phyloP scores from a whole-genome alignment of 768 basidiomycete genomes.

The Jaapia argillacea region DNA sequence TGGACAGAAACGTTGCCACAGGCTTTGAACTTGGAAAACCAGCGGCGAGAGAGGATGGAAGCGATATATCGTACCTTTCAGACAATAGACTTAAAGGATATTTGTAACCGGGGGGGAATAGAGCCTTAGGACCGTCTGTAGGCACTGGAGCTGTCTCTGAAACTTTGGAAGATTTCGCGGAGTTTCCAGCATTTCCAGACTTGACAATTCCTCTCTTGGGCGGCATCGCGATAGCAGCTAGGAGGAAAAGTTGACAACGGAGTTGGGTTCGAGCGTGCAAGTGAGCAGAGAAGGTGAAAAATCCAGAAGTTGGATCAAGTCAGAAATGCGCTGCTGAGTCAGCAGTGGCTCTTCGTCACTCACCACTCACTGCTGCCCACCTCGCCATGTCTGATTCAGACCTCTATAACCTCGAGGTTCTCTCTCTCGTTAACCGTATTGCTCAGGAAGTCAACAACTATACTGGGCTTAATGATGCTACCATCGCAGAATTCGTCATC shows the following conservation, averaged over 20 bases:
- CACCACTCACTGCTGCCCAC: constrained; percentile 2
- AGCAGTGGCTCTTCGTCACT: background rate
- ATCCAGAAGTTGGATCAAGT: background rate
- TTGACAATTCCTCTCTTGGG: constrained; percentile 72
- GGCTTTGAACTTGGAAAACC: too few species aligned
- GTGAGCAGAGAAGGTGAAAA: background rate
- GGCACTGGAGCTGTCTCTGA: constrained; percentile 13
- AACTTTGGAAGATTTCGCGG: constrained; percentile 39
- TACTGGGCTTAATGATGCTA: constrained; percentile 78
- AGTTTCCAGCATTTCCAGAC: constrained; percentile 87
- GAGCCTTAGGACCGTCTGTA: constrained; percentile 33
- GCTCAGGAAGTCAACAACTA: constrained; percentile 91
- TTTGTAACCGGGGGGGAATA: constrained; percentile 83
- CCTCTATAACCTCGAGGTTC: constrained; percentile 86
- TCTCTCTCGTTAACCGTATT: constrained; percentile 87
- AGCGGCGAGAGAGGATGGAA: too few species aligned
- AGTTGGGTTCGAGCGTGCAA: background rate
- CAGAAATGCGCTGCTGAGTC: too few species aligned
- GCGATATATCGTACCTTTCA: constrained; percentile 63
- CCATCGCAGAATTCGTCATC: constrained; percentile 92
- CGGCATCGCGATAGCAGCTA: constrained; percentile 33
- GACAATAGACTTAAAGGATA: constrained; percentile 70
- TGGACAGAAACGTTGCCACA: too few species aligned
- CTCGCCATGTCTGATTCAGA: constrained; percentile 56
- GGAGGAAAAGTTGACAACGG: constrained; percentile 1